These are phyloP conservation scores for Irpex sp. DNA, from an alignment of 1,284 basidiomycete species.

Conservation along the genomic window DNA sequence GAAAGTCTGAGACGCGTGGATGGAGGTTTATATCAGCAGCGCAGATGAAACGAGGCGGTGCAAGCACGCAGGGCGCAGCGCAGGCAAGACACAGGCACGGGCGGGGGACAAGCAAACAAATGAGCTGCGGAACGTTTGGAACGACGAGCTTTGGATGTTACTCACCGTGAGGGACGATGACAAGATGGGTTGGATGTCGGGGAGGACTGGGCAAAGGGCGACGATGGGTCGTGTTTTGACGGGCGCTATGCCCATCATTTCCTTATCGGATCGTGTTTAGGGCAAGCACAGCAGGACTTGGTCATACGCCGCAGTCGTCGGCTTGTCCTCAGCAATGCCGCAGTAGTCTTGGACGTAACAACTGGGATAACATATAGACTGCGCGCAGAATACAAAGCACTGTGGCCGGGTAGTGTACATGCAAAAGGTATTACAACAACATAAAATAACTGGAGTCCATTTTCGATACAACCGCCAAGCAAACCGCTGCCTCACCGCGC, in stretches of 20 bases:
- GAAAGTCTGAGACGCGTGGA: slow-evolving; percentile 12
- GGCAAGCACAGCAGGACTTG: slow-evolving; percentile 21
- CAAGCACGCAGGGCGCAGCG: slow-evolving; percentile 4
- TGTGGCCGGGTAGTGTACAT: not conserved
- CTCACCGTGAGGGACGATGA: slow-evolving; percentile 18
- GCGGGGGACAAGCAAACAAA: not conserved
- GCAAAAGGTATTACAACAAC: not conserved
- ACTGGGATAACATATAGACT: not conserved
- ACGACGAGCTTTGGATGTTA: slow-evolving; percentile 13
- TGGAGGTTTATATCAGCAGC: slow-evolving; percentile 13
- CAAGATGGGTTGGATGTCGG: slow-evolving; percentile 3
- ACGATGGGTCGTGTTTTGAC: slow-evolving; percentile 15
- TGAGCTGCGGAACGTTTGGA: slow-evolving; percentile 13
- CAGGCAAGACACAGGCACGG: slow-evolving; percentile 6
- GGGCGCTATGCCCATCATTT: slow-evolving; percentile 15
- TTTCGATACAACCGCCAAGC: not conserved
- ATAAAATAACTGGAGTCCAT: not conserved
- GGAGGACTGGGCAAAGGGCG: slow-evolving; percentile 28
- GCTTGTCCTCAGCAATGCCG: not conserved
- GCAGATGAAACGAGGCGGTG: slow-evolving; percentile 13
- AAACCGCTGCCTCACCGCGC: not conserved
- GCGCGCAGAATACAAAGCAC: not conserved
- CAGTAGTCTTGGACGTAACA: not conserved
- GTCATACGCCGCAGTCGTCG: not conserved
- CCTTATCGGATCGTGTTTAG: slow-evolving; percentile 32